Evolutionary conservation across 129 eudicot species (phyloP), one percentile per base, ranked within the genome.

Genomic region (Apium graveolens): DNA sequence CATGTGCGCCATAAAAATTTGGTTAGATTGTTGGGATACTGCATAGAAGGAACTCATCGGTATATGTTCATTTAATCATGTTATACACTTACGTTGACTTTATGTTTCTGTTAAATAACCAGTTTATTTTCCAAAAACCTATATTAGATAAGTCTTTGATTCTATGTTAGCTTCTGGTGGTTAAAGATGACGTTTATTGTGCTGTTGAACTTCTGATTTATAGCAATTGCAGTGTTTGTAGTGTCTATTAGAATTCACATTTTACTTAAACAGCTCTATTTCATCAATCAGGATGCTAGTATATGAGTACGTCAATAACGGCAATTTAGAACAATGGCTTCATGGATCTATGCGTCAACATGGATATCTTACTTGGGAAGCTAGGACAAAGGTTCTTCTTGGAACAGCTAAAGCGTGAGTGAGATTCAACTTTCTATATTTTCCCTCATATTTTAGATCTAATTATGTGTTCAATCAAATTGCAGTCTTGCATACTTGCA

Each of bases 341-440:
- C 97, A 92, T 57, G 97, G 97, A 81, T 92, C 90, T 77, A 92
- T 92, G 97, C 89, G 91, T 55, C 97, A 92, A 66, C 95, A 92
- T 76, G 95, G 97, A 45, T 86, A 84, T 88, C 95, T 92, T 73
- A 89, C 97, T 62, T 92, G 97, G 97, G 95, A 92, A 83, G 97
- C 97, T 70, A 85, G 97, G 85, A 92, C 80, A 82, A 92, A 92
- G 85, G 87, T 89, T 83, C 95, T 92, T 51, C 92, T 89, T 74
- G 95, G 97, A 66, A 92, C 97, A 73, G 95, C 97, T 83, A 92
- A 92, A 76, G 97, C 97, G 97, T 92, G 81, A 88, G 97, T 88
- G 41, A 21, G 13, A 35, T 80, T 85, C 80, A 71, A 29, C 75
- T 38, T 14, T 29, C 29, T 34, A 74, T 72, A 41, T 42, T 39